phyloP scores from a whole-genome alignment of 306 rosid genomes.

The Quercus glauca region DNA sequence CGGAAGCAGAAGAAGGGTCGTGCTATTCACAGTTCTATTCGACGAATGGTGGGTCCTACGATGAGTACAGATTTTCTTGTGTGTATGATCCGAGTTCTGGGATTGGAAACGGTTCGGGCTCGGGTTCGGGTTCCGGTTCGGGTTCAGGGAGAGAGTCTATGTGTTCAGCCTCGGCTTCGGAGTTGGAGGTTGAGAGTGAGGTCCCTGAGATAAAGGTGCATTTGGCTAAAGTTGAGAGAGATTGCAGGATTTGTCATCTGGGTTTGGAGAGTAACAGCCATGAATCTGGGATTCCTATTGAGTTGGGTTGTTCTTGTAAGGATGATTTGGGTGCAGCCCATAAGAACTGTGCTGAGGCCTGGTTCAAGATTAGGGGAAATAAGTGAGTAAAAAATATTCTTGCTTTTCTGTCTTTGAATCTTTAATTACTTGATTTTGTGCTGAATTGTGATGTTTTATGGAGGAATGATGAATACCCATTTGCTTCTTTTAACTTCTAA shows the following conservation, averaged over 20 bases:
- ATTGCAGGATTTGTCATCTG: conserved; percentile 96
- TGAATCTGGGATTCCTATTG: conserved; percentile 81
- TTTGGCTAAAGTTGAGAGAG: conserved; percentile 74
- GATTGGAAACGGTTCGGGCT: conserved; percentile 29
- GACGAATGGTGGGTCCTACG: conserved; percentile 83
- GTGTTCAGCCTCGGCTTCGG: conserved; percentile 50
- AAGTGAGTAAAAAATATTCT: conserved; percentile 53
- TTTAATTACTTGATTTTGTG: conserved; percentile 1
- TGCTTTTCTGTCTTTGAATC: conserved; percentile 8
- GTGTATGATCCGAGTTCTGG: conserved; percentile 55
- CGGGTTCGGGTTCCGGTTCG: conserved; percentile 37
- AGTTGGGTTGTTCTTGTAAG: conserved; percentile 94
- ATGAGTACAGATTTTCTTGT: conserved; percentile 64
- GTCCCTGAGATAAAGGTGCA: conserved; percentile 75
- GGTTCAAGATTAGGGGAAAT: conserved; percentile 96
- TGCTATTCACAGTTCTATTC: conserved; percentile 84
- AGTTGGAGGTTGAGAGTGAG: conserved; percentile 55
- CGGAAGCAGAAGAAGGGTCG: conserved; percentile 83
- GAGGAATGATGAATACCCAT: background rate
- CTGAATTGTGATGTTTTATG: background rate
- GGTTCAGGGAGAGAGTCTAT: conserved; percentile 22
- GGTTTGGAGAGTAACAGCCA: conserved; percentile 93
- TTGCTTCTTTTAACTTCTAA: background rate
- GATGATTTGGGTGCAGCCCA: conserved; percentile 92
- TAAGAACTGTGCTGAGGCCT: conserved; percentile 86